Evolutionary conservation across 1,284 basidiomycete genomes (phyloP), one percentile per base, ranked within the genome.

Genomic region (Fomitiporia mediterranea): DNA sequence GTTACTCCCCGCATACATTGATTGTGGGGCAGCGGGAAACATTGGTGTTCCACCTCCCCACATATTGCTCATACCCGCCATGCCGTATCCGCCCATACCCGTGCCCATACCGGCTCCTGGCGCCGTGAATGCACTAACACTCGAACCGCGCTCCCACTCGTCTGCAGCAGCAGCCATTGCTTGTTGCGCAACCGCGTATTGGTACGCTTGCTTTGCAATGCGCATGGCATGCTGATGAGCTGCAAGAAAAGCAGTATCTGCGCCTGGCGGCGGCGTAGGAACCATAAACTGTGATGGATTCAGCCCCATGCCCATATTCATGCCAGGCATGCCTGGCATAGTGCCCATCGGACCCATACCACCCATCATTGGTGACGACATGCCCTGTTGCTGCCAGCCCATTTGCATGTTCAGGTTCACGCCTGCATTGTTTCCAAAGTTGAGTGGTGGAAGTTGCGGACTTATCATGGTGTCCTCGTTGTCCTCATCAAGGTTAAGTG

Each of bases 201-300:
- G 89, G 66, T 90, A 91, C 2, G 89, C 83, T 66, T 91, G 90
- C 68, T 91, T 91, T 51, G 89, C 89, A 51, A 77, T 74, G 70
- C 88, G 73, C 79, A 92, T 87, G 2, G 89, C 89, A 58, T 87
- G 87, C 64, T 90, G 88, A 67, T 91, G 89, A 11, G 88, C 89
- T 3, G 74, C 81, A 17, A 87, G 61, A 65, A 81, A 82, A 17
- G 68, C 69, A 7, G 82, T 80, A 61, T 89, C 85, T 4, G 68
- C 64, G 3, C 68, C 61, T 42, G 68, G 70, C 15, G 69, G 67
- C 15, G 68, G 62, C 40, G 65, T 60, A 1, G 78, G 73, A 25
- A 77, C 65, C 76, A 82, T 79, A 64, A 76, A 80, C 53, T 75
- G 76, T 28, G 72, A 66, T 9, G 76, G 73, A 42, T 56, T 58